Percentiles rank a stretch among this genome's conserved stretches.
phyloP scores from a whole-genome alignment of 192 early-diverging fungal genomes.

The Coemansia sp. region DNA sequence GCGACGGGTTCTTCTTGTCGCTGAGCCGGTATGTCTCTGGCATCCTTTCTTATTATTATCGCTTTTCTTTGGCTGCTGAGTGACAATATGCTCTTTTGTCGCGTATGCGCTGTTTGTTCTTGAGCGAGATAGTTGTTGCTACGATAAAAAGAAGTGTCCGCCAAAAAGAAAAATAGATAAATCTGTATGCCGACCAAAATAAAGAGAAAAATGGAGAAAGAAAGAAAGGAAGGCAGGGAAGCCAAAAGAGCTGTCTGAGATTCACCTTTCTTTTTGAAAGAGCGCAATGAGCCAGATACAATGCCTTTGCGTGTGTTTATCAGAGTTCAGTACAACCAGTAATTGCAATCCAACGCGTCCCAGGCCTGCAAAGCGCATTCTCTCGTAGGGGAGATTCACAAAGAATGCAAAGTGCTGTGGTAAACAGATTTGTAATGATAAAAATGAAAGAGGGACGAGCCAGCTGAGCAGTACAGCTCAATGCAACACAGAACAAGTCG shows the following conservation, averaged over 20 bases:
- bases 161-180: neutral
- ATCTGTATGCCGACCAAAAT: neutral
- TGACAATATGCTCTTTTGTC: too few species aligned
- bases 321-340: too few species aligned
- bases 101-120: too few species aligned
- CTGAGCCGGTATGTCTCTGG: conserved; percentile 34
- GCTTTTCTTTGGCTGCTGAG: neutral
- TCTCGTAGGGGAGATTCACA: neutral
- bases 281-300: conserved; percentile 1
- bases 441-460: neutral
- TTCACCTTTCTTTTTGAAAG: neutral
- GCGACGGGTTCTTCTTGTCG: conserved; percentile 11
- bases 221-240: conserved; percentile 3
- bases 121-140: too few species aligned
- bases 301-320: neutral
- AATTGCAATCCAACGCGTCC: too few species aligned
- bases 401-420: neutral
- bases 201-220: conserved; percentile 1
- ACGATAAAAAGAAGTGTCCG: too few species aligned
- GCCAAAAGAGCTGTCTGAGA: neutral
- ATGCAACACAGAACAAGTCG: too few species aligned
- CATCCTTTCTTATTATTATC: conserved; percentile 15
- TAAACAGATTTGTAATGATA: neutral
- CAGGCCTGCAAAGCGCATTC: neutral
- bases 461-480: too few species aligned